A percentile compares a stretch with the other conserved stretches of the same genome.
phyloP scores from a whole-genome alignment of 805 yeast species.

The Zygosaccharomyces kombuchaensis region DNA sequence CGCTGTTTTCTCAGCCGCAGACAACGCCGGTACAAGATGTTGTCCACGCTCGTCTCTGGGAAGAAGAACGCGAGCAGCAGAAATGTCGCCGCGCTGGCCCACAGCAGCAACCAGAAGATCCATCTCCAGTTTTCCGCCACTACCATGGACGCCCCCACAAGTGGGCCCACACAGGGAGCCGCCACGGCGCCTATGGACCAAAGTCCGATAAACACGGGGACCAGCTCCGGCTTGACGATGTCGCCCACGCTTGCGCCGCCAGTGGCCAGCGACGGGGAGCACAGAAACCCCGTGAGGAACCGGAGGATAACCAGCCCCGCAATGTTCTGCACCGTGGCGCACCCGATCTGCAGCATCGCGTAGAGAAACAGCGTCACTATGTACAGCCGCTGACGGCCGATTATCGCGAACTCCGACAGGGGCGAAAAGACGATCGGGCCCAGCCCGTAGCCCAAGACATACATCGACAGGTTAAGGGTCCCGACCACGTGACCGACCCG shows the following conservation, averaged over 20 bases:
- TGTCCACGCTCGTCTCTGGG: slow-evolving; percentile 47
- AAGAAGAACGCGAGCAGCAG: slow-evolving; percentile 38
- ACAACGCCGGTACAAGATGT: slow-evolving; percentile 47
- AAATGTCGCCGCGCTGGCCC: slow-evolving; percentile 39
- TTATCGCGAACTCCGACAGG: slow-evolving; percentile 48
- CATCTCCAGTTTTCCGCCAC: slow-evolving; percentile 51
- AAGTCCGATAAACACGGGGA: slow-evolving; percentile 45
- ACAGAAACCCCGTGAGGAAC: slow-evolving; percentile 50
- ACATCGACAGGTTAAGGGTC: slow-evolving; percentile 48
- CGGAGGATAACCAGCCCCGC: slow-evolving; percentile 49
- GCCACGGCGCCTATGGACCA: slow-evolving; percentile 54
- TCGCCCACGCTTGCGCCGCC: slow-evolving; percentile 59
- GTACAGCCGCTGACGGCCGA: slow-evolving; percentile 53
- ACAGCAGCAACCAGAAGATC: slow-evolving; percentile 49
- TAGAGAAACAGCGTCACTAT: slow-evolving; percentile 45
- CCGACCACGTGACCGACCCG: slow-evolving; percentile 43
- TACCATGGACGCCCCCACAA: slow-evolving; percentile 50
- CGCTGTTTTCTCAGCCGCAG: slow-evolving; percentile 44
- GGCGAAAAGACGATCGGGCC: slow-evolving; percentile 61
- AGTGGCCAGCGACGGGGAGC: slow-evolving; percentile 53
- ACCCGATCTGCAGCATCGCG: slow-evolving; percentile 50
- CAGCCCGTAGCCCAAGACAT: slow-evolving; percentile 56
- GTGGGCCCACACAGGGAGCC: slow-evolving; percentile 55
- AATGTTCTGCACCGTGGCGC: slow-evolving; percentile 47
- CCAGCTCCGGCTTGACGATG: slow-evolving; percentile 39